Conservation (phyloP, 2,329 filamentous ascomycete species). For the Verticillium longisporum region DNA sequence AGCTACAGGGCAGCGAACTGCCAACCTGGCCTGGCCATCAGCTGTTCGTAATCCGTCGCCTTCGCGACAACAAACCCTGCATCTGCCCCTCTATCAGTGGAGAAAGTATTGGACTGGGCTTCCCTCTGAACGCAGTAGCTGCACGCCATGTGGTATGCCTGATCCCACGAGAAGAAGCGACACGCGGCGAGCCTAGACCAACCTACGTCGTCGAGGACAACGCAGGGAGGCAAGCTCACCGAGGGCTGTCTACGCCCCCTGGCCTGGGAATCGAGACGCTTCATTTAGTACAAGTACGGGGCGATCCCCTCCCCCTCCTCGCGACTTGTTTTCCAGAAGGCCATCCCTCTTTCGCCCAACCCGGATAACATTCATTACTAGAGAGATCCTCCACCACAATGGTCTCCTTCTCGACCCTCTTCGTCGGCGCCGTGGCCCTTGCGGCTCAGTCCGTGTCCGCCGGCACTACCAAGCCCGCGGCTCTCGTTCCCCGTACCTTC, state of each 20-base stretch:
- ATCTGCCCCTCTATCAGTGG: background rate
- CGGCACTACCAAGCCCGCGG: background rate
- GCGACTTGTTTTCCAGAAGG: background rate
- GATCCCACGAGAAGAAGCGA: background rate
- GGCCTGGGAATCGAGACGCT: background rate
- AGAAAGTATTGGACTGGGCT: background rate
- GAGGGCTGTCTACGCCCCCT: background rate
- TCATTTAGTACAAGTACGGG: background rate
- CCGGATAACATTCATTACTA: background rate
- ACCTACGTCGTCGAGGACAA: background rate
- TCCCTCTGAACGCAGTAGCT: background rate
- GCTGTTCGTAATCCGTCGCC: background rate
- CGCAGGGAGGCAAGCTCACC: background rate
- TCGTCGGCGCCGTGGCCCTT: background rate
- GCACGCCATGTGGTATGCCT: background rate
- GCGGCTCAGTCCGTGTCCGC: slow-evolving; percentile 1
- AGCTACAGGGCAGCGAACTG: background rate
- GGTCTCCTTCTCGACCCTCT: background rate
- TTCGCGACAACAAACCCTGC: background rate
- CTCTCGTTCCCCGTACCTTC: slow-evolving; percentile 10
- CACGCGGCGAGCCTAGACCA: background rate
- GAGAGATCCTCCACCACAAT: background rate
- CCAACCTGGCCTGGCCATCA: background rate
- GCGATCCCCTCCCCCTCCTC: background rate
- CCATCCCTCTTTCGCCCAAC: background rate